Conservation (phyloP, 2,329 filamentous ascomycete genomes). For the Emergomyces africanus region DNA sequence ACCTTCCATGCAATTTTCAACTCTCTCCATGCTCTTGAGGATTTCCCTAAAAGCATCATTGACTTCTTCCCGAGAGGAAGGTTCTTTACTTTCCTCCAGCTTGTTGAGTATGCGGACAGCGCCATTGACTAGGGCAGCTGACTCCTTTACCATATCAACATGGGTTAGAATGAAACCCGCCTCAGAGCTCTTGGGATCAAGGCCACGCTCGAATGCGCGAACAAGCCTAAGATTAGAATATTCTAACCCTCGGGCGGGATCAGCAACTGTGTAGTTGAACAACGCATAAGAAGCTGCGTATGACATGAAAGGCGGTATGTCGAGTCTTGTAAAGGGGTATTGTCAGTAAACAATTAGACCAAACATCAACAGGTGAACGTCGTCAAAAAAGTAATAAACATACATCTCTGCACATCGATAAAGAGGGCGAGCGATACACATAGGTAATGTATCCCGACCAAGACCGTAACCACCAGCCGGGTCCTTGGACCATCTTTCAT, state of each 20-base stretch:
- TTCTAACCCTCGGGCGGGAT: slow-evolving; percentile 40
- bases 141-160: slow-evolving; percentile 88
- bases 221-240: slow-evolving; percentile 64
- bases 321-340: slow-evolving; percentile 32
- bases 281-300: slow-evolving; percentile 53
- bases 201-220: slow-evolving; percentile 79
- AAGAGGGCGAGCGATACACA: slow-evolving; percentile 65
- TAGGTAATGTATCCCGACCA: slow-evolving; percentile 59
- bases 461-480: slow-evolving; percentile 62
- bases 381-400: slow-evolving; percentile 31
- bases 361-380: not conserved
- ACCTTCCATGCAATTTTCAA: slow-evolving; percentile 71
- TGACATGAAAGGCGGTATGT: slow-evolving; percentile 89
- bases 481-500: slow-evolving; percentile 50
- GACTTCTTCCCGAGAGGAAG: slow-evolving; percentile 40
- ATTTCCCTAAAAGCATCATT: slow-evolving; percentile 53
- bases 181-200: slow-evolving; percentile 77
- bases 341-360: slow-evolving; percentile 13
- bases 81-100: slow-evolving; percentile 30
- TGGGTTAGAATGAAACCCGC: slow-evolving; percentile 94
- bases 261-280: slow-evolving; percentile 51
- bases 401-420: slow-evolving; percentile 75
- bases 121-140: slow-evolving; percentile 62
- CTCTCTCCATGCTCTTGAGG: slow-evolving; percentile 50
- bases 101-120: slow-evolving; percentile 54